Percentiles rank a stretch among this genome's conserved stretches.
These are phyloP conservation scores for Tulasnella sp. DNA, from an alignment of 768 basidiomycete species.

Conservation along the genomic window DNA sequence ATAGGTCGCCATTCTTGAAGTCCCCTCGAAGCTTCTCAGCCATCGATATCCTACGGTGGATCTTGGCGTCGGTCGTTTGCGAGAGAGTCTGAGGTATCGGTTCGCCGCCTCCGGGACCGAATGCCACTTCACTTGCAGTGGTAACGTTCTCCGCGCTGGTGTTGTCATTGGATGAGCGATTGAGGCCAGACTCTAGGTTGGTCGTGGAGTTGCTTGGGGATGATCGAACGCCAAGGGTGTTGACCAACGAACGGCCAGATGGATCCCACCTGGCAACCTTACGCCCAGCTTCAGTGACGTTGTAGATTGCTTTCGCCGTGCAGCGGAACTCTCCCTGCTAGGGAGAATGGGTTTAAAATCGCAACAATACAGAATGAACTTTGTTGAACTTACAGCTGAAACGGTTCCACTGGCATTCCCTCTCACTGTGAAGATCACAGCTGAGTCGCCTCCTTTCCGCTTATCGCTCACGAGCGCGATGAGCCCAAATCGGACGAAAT, in stretches of 20 bases:
- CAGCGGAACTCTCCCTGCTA: constrained; percentile 86
- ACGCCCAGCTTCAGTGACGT: constrained; percentile 84
- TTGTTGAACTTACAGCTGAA: constrained; percentile 24
- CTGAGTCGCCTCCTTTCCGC: constrained; percentile 82
- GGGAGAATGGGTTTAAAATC: not conserved
- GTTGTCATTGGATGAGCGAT: constrained; percentile 7
- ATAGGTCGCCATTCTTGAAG: constrained; percentile 43
- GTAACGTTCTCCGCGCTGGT: constrained; percentile 13
- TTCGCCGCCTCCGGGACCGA: constrained; percentile 24
- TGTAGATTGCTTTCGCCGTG: constrained; percentile 91
- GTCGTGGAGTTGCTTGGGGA: constrained; percentile 51
- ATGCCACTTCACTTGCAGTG: constrained; percentile 15
- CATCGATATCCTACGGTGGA: constrained; percentile 69
- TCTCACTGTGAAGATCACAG: constrained; percentile 86
- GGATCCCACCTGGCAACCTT: constrained; percentile 78
- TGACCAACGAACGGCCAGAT: constrained; percentile 15
- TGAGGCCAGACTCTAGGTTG: not conserved
- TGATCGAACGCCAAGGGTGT: constrained; percentile 32
- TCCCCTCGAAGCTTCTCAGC: constrained; percentile 57
- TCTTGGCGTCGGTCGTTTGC: constrained; percentile 49
- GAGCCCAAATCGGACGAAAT: constrained; percentile 91
- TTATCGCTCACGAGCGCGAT: constrained; percentile 83
- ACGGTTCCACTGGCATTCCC: constrained; percentile 40
- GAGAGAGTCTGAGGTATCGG: constrained; percentile 40
- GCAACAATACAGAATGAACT: too few relatives aligned